Evolutionary conservation across 2,329 filamentous ascomycete genomes (phyloP).

Genomic region (Trichoderma lentiforme): DNA sequence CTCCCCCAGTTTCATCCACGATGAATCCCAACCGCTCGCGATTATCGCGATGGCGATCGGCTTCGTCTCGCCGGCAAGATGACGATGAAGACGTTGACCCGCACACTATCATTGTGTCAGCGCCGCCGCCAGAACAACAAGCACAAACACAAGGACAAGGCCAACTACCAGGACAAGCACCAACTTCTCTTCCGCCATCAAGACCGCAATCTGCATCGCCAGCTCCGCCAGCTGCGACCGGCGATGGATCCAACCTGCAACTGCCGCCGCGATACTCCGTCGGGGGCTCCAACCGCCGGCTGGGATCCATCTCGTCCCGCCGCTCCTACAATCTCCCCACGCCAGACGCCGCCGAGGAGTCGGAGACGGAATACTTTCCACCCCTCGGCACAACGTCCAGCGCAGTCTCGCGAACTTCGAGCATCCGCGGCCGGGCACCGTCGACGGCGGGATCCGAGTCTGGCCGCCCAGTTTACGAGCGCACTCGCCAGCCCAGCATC

Average conservation of each 20-base stretch:
- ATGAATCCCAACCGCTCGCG: conserved; percentile 3
- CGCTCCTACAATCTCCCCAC: conserved; percentile 2
- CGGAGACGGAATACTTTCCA: conserved; percentile 17
- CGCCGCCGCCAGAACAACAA: background rate
- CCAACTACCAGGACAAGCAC: background rate
- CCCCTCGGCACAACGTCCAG: background rate
- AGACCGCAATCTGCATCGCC: background rate
- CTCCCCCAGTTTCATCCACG: background rate
- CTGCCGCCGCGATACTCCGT: background rate
- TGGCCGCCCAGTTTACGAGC: conserved; percentile 8
- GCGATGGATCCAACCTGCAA: background rate
- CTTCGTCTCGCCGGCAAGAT: background rate
- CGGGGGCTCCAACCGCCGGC: background rate
- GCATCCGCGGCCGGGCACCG: background rate
- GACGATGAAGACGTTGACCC: background rate
- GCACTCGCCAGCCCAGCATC: conserved; percentile 24
- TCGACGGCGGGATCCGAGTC: background rate
- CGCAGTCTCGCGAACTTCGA: conserved; percentile 1
- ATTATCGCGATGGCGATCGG: background rate
- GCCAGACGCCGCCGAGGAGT: conserved; percentile 9
- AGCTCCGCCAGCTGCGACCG: background rate
- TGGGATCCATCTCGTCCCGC: background rate
- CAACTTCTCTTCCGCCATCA: background rate
- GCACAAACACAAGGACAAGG: background rate
- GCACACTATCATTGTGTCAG: background rate